phyloP scores from a whole-genome alignment of 108 stramenopile genomes.

The Cylindrotheca fusiformis region DNA sequence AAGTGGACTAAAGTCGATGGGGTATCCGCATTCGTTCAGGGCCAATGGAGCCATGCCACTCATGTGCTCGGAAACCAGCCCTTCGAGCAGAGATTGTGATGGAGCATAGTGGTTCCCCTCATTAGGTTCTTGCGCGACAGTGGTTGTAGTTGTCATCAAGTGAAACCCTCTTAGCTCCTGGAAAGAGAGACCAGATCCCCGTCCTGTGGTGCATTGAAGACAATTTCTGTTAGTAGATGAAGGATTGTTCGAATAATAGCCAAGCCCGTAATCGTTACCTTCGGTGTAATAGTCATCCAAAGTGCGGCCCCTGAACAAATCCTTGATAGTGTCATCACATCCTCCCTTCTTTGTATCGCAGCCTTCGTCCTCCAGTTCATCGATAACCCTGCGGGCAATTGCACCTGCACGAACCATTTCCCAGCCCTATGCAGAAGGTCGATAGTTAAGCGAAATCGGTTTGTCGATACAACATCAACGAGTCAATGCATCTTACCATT shows the following conservation, averaged over 20 bases:
- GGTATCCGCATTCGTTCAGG: conserved; percentile 42
- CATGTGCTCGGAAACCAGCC: conserved; percentile 28
- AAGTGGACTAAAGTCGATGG: conserved; percentile 44
- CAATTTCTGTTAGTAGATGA: conserved; percentile 2
- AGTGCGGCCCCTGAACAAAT: conserved; percentile 42
- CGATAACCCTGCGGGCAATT: conserved; percentile 39
- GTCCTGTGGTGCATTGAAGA: conserved; percentile 14
- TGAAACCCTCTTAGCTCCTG: conserved; percentile 33
- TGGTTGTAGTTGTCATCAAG: conserved; percentile 37
- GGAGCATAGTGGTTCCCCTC: conserved; percentile 56
- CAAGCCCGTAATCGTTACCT: conserved; percentile 25
- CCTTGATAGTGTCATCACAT: conserved; percentile 27
- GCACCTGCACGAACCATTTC: conserved; percentile 70
- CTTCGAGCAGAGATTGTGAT: conserved; percentile 36
- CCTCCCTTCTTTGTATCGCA: conserved; percentile 44
- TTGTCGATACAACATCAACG: not conserved
- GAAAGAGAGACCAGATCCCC: conserved; percentile 42
- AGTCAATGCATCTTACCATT: conserved; percentile 35
- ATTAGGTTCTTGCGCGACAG: conserved; percentile 38
- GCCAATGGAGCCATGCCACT: conserved; percentile 42
- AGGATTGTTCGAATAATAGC: not conserved
- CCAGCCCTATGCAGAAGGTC: conserved; percentile 9
- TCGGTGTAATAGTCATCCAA: conserved; percentile 53
- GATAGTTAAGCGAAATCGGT: not conserved
- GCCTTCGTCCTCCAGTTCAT: conserved; percentile 41